Evolutionary conservation across 1,139 yeast species (phyloP).

Genomic region (Blastobotrys illinoisensis): DNA sequence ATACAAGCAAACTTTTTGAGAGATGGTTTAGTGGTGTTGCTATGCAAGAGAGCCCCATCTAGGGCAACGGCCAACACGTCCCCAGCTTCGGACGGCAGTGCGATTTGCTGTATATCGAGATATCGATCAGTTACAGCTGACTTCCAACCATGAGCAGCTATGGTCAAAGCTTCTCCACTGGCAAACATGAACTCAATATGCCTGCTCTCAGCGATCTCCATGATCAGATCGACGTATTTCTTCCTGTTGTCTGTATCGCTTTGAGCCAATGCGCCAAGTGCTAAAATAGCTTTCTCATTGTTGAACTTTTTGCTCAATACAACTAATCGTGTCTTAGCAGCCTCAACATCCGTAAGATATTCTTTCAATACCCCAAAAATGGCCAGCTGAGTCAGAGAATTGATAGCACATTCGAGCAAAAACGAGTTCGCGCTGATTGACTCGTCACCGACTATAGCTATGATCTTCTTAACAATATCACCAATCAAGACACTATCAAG

Average conservation of each 20-base stretch:
- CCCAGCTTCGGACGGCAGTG: slow-evolving; percentile 5
- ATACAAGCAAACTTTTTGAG: slow-evolving; percentile 73
- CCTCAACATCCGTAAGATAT: slow-evolving; percentile 19
- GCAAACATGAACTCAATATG: slow-evolving; percentile 71
- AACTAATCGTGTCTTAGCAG: slow-evolving; percentile 6
- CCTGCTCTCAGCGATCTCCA: slow-evolving; percentile 59
- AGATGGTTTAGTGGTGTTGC: slow-evolving; percentile 65
- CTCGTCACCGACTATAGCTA: slow-evolving; percentile 2
- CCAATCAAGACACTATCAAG: not conserved
- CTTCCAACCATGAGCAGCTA: slow-evolving; percentile 71
- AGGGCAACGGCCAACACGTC: slow-evolving; percentile 35
- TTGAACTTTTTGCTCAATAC: slow-evolving; percentile 45
- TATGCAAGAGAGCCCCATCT: slow-evolving; percentile 44
- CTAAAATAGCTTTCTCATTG: slow-evolving; percentile 55
- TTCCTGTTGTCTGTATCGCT: slow-evolving; percentile 32
- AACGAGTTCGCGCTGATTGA: not conserved
- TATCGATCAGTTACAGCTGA: slow-evolving; percentile 50
- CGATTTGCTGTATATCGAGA: slow-evolving; percentile 41
- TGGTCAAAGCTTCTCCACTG: slow-evolving; percentile 77
- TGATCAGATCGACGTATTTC: slow-evolving; percentile 43
- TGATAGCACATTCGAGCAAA: slow-evolving; percentile 36
- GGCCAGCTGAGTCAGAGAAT: slow-evolving; percentile 50
- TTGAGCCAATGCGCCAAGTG: slow-evolving; percentile 53
- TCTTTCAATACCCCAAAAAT: slow-evolving; percentile 52
- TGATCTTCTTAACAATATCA: slow-evolving; percentile 9